Evolutionary conservation across 805 yeast genomes (phyloP).

Genomic region (Blastobotrys muscicola): DNA sequence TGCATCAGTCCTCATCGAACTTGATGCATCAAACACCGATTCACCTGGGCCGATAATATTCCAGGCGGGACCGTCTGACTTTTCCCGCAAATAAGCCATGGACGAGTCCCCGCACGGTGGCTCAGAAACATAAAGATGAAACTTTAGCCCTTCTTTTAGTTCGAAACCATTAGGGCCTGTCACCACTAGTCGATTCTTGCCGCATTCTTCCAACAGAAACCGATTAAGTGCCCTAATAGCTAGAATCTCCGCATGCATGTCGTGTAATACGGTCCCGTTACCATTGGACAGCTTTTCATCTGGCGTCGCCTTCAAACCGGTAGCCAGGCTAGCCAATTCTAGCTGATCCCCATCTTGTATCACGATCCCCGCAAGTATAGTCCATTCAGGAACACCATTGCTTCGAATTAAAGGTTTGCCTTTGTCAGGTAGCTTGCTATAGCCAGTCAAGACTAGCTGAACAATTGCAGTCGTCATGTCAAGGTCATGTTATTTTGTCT

Average conservation of each 20-base stretch:
- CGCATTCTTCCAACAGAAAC: constrained; percentile 42
- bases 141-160: constrained; percentile 21
- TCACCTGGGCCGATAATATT: background rate
- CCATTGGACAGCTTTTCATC: constrained; percentile 36
- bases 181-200: constrained; percentile 8
- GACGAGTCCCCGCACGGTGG: constrained; percentile 91
- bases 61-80: constrained; percentile 12
- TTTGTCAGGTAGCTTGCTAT: constrained; percentile 21
- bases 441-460: constrained; percentile 17
- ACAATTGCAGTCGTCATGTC: constrained; percentile 15
- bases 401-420: constrained; percentile 57
- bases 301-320: constrained; percentile 80
- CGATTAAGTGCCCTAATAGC: constrained; percentile 63
- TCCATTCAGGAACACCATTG: constrained; percentile 70
- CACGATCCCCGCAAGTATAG: constrained; percentile 73
- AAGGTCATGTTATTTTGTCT: background rate
- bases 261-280: constrained; percentile 65
- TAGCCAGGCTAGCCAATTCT: constrained; percentile 43
- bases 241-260: constrained; percentile 83
- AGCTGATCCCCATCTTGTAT: constrained; percentile 17
- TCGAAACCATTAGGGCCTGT: background rate
- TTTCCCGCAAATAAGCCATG: constrained; percentile 36
- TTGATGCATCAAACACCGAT: no score
- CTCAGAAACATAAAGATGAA: constrained; percentile 61
- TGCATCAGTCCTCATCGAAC: no score